Conservation (phyloP, 2,329 filamentous ascomycete genomes). For the Hypoxylon sp. region DNA sequence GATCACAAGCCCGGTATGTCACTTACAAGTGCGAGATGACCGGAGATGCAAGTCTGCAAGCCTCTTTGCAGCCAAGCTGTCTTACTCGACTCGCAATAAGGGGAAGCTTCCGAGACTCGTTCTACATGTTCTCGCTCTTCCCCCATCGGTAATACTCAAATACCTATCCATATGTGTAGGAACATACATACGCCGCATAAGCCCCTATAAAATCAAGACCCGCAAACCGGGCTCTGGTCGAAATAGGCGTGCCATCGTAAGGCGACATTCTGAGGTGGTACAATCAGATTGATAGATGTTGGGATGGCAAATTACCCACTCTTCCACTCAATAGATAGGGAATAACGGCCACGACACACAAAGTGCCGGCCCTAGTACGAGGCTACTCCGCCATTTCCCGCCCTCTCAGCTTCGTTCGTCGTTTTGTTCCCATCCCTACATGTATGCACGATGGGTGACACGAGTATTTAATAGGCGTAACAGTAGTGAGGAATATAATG, state of each 20-base stretch:
- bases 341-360: slow-evolving; percentile 24
- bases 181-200: slow-evolving; percentile 16
- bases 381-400: slow-evolving; percentile 37
- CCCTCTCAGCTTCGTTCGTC: slow-evolving; percentile 28
- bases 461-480: slow-evolving; percentile 19
- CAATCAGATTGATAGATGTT: slow-evolving; percentile 17
- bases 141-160: slow-evolving; percentile 11
- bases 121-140: neutral
- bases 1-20: slow-evolving; percentile 15
- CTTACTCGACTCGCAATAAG: slow-evolving; percentile 16
- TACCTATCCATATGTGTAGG: slow-evolving; percentile 10
- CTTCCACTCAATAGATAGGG: slow-evolving; percentile 26
- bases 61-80: slow-evolving; percentile 12
- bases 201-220: slow-evolving; percentile 22
- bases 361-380: slow-evolving; percentile 35
- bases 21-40: slow-evolving; percentile 11
- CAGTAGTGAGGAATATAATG: slow-evolving; percentile 19
- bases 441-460: slow-evolving; percentile 36
- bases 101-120: slow-evolving; percentile 13
- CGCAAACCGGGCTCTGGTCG: slow-evolving; percentile 39
- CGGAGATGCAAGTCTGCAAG: slow-evolving; percentile 7
- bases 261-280: slow-evolving; percentile 28
- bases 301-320: neutral
- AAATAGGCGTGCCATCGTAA: slow-evolving; percentile 25
- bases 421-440: slow-evolving; percentile 7